Percentiles rank a stretch among this genome's conserved stretches.
Conservation (phyloP, 2,329 filamentous ascomycete genomes). For the Septoria linicola region DNA sequence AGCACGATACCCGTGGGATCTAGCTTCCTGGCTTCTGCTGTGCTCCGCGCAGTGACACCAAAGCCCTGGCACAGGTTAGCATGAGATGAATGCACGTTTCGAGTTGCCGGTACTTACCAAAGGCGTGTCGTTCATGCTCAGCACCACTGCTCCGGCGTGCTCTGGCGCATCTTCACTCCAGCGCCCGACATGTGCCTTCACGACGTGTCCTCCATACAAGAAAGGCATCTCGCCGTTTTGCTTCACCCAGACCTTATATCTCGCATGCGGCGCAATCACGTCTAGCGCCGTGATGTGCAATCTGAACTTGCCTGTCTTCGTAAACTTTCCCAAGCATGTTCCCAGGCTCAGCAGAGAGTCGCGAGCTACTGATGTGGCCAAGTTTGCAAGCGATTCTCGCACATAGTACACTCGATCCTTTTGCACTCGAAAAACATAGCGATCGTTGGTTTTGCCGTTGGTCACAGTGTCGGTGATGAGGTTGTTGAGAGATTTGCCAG, state of each 20-base stretch:
- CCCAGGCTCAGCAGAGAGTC: slow-evolving; percentile 83
- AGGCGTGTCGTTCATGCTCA: slow-evolving; percentile 88
- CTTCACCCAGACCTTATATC: slow-evolving; percentile 97
- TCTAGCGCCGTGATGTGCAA: slow-evolving; percentile 91
- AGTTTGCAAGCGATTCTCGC: slow-evolving; percentile 81
- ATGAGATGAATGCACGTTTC: neutral
- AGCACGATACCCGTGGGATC: slow-evolving; percentile 88
- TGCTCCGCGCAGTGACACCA: slow-evolving; percentile 84
- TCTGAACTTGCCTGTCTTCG: slow-evolving; percentile 92
- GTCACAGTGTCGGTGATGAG: slow-evolving; percentile 53
- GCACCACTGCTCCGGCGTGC: slow-evolving; percentile 86
- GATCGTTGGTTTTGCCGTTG: slow-evolving; percentile 58
- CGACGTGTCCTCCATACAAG: slow-evolving; percentile 86
- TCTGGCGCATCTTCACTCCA: slow-evolving; percentile 92
- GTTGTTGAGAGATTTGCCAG: slow-evolving; percentile 79
- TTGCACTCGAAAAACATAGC: slow-evolving; percentile 82
- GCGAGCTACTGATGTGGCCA: slow-evolving; percentile 81
- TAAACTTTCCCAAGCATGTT: slow-evolving; percentile 90
- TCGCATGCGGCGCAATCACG: slow-evolving; percentile 82
- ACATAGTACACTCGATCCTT: slow-evolving; percentile 89
- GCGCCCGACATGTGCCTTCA: slow-evolving; percentile 77
- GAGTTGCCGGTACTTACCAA: slow-evolving; percentile 46
- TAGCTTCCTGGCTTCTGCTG: slow-evolving; percentile 75
- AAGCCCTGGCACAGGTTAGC: slow-evolving; percentile 64
- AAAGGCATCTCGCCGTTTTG: slow-evolving; percentile 97